Evolutionary conservation across 441 rosid species (phyloP).

Genomic region (Sinapis alba): DNA sequence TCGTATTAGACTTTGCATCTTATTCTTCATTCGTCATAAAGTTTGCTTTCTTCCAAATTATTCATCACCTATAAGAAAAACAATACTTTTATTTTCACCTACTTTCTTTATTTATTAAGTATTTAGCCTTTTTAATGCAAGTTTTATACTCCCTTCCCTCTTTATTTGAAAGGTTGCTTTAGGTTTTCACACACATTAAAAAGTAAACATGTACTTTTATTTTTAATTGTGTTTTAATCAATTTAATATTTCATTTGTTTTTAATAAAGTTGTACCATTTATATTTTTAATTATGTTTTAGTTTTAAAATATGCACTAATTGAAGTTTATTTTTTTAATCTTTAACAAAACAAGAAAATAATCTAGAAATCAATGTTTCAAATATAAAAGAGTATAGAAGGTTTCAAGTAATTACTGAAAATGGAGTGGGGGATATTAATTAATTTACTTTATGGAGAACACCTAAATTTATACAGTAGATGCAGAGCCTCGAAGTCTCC

Average conservation of each 20-base stretch:
- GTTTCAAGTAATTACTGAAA: background rate
- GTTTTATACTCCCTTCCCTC: background rate
- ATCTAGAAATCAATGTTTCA: background rate
- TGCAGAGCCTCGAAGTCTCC: background rate
- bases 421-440: background rate
- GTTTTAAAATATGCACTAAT: background rate
- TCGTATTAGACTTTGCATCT: slow-evolving; percentile 20
- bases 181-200: background rate
- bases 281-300: background rate
- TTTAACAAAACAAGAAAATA: background rate
- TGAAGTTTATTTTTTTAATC: background rate
- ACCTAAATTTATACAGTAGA: background rate
- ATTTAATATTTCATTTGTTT: background rate
- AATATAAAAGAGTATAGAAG: background rate
- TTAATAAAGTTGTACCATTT: background rate
- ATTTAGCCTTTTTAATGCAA: background rate
- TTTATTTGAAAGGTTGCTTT: background rate
- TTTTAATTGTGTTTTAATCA: background rate
- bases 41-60: slow-evolving; percentile 11
- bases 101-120: background rate
- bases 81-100: background rate
- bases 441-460: background rate
- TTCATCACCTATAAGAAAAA: slow-evolving; percentile 6
- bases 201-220: background rate
- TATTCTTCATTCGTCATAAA: slow-evolving; percentile 28